Evolutionary conservation across 2,329 filamentous ascomycete species (phyloP), one percentile per base, ranked within the genome.

Genomic region (Penicillium sclerotiorum): DNA sequence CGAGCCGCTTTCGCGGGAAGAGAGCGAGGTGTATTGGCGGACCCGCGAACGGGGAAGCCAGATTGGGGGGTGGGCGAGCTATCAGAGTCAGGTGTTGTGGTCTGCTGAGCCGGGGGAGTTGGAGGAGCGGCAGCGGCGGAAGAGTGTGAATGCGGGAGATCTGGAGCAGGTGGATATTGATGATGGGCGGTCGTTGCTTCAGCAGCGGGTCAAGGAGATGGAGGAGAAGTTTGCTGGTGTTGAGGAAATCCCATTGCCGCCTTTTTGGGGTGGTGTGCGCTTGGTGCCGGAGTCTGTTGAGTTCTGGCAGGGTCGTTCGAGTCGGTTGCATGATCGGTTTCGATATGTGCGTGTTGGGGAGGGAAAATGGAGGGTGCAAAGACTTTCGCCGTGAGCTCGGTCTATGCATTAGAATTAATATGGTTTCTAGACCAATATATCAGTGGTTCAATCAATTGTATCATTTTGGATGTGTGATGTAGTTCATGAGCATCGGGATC

Each of bases 221-320:
- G 89, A 95, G 76, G 75, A 81, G 69, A 80, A 77, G 59, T 99
- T 96, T 68, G 80, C 86, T 35, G 89, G 84, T 2, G 65, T 81
- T 57, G 88, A 95, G 22, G 74, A 88, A 49, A 95, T 99, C 58
- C 92, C 92, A 1, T 85, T 96, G 42, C 94, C 94, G 4, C 86
- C 89, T 8, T 96, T 96, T 69, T 99, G 94, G 94, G 94, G 94
- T 23, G 94, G 94, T 0, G 68, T 96, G 69, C 84, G 93, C 61
- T 82, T 99, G 52, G 80, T 92, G 56, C 93, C 94, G 0, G 88
- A 91, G 65, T 83, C 84, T 61, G 81, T 99, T 41, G 94, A 99
- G 80, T 99, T 99, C 70, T 99, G 94, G 83, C 92, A 96, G 78
- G 94, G 94, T 2, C 82, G 94, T 62, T 82, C 90, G 67, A 96